Evolutionary conservation across 495 filamentous ascomycete genomes (phyloP).

Genomic region (Neurospora cerealis): DNA sequence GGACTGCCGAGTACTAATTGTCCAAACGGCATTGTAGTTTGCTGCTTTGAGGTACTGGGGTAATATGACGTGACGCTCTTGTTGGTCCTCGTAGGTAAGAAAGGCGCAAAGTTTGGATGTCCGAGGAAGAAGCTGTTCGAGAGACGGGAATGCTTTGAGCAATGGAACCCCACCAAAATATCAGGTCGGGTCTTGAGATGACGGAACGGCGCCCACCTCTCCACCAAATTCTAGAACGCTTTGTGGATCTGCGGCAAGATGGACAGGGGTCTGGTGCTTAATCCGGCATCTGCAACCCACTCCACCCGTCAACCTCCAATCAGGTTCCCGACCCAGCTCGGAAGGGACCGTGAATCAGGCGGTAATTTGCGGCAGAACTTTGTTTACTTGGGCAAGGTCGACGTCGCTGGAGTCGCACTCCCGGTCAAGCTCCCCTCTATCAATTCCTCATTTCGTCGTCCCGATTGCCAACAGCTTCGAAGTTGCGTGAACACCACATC

Average conservation of each 20-base stretch:
- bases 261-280: neutral
- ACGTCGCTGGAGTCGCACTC: neutral
- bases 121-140: neutral
- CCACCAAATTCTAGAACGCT: neutral
- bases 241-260: neutral
- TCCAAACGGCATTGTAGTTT: slow-evolving; percentile 36
- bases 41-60: neutral
- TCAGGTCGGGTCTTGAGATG: neutral
- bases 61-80: neutral
- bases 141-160: neutral
- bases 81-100: neutral
- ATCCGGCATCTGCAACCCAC: neutral
- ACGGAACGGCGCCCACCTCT: neutral
- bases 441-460: neutral
- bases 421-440: neutral
- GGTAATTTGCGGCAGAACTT: neutral
- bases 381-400: neutral
- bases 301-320: neutral
- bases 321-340: neutral
- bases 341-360: neutral
- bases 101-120: neutral
- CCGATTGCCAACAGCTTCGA: neutral
- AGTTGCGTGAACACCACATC: neutral
- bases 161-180: neutral
- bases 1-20: slow-evolving; percentile 89